phyloP scores from a whole-genome alignment of 192 early-diverging fungal species.

The Coemansia sp. region DNA sequence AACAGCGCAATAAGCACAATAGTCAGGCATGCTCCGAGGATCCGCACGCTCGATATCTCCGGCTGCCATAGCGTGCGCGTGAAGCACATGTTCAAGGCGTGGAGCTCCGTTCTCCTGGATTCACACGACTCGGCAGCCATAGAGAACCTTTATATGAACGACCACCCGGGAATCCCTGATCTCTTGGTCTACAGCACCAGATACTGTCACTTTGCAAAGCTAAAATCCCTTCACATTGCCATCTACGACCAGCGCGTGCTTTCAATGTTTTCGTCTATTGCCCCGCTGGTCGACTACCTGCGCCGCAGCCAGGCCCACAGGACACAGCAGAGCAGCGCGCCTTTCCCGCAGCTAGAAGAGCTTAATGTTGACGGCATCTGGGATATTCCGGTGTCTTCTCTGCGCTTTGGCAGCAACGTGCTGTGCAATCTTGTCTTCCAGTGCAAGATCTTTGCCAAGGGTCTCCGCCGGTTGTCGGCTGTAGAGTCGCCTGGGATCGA shows the following conservation, averaged over 20 bases:
- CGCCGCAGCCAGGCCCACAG: slow-evolving; percentile 12
- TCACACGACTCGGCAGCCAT: slow-evolving; percentile 19
- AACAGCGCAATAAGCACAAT: slow-evolving; percentile 19
- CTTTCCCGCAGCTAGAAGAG: slow-evolving; percentile 31
- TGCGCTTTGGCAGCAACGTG: slow-evolving; percentile 20
- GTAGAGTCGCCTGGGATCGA: slow-evolving; percentile 16
- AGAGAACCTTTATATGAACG: slow-evolving; percentile 35
- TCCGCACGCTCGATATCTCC: slow-evolving; percentile 46
- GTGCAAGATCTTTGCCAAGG: slow-evolving; percentile 15
- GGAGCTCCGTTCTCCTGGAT: slow-evolving; percentile 24
- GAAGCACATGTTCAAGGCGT: slow-evolving; percentile 33
- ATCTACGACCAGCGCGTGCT: slow-evolving; percentile 28
- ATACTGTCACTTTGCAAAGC: slow-evolving; percentile 29
- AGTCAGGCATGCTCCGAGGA: slow-evolving; percentile 12
- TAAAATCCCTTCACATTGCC: slow-evolving; percentile 33
- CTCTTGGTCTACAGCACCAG: slow-evolving; percentile 35
- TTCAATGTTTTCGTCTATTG: slow-evolving; percentile 14
- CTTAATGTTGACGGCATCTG: slow-evolving; percentile 43
- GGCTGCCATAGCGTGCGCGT: slow-evolving; percentile 33
- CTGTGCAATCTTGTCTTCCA: not conserved
- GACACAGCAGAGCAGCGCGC: not conserved
- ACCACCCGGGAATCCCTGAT: slow-evolving; percentile 44
- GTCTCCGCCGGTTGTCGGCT: slow-evolving; percentile 25
- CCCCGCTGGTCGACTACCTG: slow-evolving; percentile 25
- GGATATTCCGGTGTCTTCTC: slow-evolving; percentile 10